Base-by-base conservation (phyloP, 1,284 basidiomycete species). In the Trichosporon sp. region DNA sequence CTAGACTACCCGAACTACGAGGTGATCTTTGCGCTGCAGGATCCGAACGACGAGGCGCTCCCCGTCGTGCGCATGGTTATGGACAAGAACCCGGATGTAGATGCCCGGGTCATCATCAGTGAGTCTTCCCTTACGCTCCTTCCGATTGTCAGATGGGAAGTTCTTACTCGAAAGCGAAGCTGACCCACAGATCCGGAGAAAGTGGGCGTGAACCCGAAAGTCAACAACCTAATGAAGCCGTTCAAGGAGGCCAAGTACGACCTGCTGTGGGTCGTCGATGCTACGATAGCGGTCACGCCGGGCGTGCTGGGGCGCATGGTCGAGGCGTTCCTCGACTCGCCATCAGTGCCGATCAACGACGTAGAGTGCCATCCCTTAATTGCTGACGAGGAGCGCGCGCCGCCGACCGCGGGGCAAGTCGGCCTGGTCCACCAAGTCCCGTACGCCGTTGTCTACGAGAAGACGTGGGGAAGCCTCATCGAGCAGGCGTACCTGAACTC, bases 391-490 rank as follows among this genome's bases (percentile, higher is more conserved):
- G 73, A 77, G 31, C 66, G 74, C 9, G 57, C 60, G 14, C 71
- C 75, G 16, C 73, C 76, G 0, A 46, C 62, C 5, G 46, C 61
- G n/a, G 78, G 78, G 27, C 70, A 78, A 21, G 86, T 96, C 58
- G 94, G 88, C 1, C 85, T 99, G 7, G 92, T 99, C 0, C 96
- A 99, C 77, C 96, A 99, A 78, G 91, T 98, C 7, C 96, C 96
- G 0, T 90, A 93, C 70, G 96, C 92, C 0, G 86, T 89, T 60
- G 85, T 83, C 11, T 89, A 79, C 84, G 85, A 75, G 84, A 87
- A 75, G 80, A 79, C 79, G 0, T 81, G 92, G 65, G 96, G 95
- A 0, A 89, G 93, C 14, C 84, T 87, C 64, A 84, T 99, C 36
- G 96, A 99, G 80, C 89, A 92, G 65, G 92, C 91, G 1, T 99